Conservation (phyloP, 495 filamentous ascomycete species). For the Melanomma pulvis-pyrius region DNA sequence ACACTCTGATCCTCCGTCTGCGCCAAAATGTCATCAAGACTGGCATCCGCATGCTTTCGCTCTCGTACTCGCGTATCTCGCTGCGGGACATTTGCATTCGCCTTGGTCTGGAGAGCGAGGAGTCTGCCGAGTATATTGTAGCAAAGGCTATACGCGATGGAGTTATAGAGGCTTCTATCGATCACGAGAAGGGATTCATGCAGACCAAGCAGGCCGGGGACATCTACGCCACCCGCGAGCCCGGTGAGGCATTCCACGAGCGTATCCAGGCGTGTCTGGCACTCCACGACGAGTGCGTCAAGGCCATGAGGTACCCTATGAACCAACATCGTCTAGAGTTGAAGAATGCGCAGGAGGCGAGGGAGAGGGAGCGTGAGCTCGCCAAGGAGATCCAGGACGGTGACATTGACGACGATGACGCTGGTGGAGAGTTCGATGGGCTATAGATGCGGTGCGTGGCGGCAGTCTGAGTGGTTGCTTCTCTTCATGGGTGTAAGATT, state of each 20-base stretch:
- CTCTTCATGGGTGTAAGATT: conserved; percentile 16
- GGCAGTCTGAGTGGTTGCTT: background rate
- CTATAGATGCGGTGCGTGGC: conserved; percentile 51
- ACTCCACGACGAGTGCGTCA: conserved; percentile 96
- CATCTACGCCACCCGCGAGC: conserved; percentile 93
- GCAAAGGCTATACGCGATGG: conserved; percentile 98
- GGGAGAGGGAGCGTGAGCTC: conserved; percentile 92
- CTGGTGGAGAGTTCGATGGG: conserved; percentile 94
- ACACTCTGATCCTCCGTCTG: conserved; percentile 89
- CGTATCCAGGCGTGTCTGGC: conserved; percentile 87
- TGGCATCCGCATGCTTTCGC: conserved; percentile 97
- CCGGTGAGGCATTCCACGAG: conserved; percentile 94
- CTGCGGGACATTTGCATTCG: conserved; percentile 96
- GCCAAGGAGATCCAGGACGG: conserved; percentile 99
- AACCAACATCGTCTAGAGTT: conserved; percentile 97
- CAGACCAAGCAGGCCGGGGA: conserved; percentile 96
- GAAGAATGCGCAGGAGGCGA: conserved; percentile 96
- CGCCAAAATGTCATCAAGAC: conserved; percentile 99
- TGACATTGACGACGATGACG: conserved; percentile 95
- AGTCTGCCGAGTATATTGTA: conserved; percentile 98
- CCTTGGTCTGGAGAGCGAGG: conserved; percentile 86
- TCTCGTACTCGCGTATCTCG: conserved; percentile 97
- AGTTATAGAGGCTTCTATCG: conserved; percentile 93
- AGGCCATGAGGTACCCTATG: conserved; percentile 99
- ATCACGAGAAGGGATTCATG: conserved; percentile 95